A percentile compares a stretch with the other conserved stretches of the same genome.
Conservation (phyloP, 306 rosid species). For the Cucumis hystrix region DNA sequence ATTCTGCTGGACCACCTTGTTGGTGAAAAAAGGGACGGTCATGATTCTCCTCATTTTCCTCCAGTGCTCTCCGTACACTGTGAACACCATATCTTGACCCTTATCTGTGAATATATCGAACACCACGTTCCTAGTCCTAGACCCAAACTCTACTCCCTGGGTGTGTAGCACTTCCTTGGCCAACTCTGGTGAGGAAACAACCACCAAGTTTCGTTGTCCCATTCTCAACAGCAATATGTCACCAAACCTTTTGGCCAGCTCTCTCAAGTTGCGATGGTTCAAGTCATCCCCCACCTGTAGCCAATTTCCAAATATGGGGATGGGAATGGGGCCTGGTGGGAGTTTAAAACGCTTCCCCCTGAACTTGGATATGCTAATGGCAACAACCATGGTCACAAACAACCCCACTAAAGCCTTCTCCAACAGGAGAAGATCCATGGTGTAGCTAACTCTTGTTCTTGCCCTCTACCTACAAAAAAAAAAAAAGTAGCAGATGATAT, state of each 20-base stretch:
- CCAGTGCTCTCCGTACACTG: constrained; percentile 89
- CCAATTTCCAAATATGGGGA: constrained; percentile 79
- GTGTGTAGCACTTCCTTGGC: constrained; percentile 83
- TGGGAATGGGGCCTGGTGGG: constrained; percentile 70
- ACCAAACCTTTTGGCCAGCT: constrained; percentile 53
- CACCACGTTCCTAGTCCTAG: constrained; percentile 67
- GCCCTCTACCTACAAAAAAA: background rate
- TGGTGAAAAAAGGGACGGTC: constrained; percentile 85
- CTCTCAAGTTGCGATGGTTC: constrained; percentile 76
- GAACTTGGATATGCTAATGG: constrained; percentile 44
- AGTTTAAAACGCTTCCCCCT: constrained; percentile 59
- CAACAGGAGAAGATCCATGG: constrained; percentile 66
- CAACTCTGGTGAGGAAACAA: constrained; percentile 59
- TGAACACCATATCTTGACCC: constrained; percentile 87
- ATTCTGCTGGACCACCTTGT: constrained; percentile 83
- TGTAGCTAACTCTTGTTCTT: background rate
- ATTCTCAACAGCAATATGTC: constrained; percentile 64
- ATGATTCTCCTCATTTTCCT: constrained; percentile 77
- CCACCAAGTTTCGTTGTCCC: constrained; percentile 77
- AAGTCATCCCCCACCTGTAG: constrained; percentile 85
- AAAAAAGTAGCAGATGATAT: background rate
- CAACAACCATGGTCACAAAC: constrained; percentile 33
- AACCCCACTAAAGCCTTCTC: constrained; percentile 63
- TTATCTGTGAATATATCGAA: constrained; percentile 76
- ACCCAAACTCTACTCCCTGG: constrained; percentile 78